Base-by-base conservation (phyloP, 371 early-diverging fungal genomes). In the Smittium mucronatum region DNA sequence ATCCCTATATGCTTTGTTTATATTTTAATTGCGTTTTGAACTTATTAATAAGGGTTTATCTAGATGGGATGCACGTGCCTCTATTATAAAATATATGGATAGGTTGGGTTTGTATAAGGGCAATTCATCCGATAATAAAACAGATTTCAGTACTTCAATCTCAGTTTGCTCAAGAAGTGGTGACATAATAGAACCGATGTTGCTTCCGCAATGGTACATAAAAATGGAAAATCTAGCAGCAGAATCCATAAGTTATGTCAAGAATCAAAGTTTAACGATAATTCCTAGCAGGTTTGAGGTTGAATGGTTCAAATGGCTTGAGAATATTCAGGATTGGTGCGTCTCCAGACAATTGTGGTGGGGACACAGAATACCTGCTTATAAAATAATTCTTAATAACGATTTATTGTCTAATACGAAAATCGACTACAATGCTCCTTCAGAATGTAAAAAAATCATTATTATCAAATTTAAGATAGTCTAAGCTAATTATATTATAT, bases 351-450 rank as follows among this genome's bases (percentile, higher is more conserved):
- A 99, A 79, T 79, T 99, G 63, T 98, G 99, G 98, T 99, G 99
- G 99, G 99, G 99, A 25, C 99, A 99, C 75, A 86, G 92, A 63
- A 90, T 99, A 70, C 99, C 99, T n/a, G 97, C 98, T 1, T 99
- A 97, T 81, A 85, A 83, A 34, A 78, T 95, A 60, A 75, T 75
- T 36, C 77, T 89, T 65, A 76, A 78, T 57, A n/a, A n/a, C n/a
- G n/a, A n/a, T n/a, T n/a, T n/a, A n/a, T n/a, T n/a, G 82, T 76
- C 34, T 17, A 64, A 73, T 25, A 68, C 60, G 73, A 74, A 74
- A 17, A n/a, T n/a, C n/a, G n/a, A n/a, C n/a, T n/a, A n/a, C n/a
- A n/a, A n/a, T n/a, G n/a, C n/a, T n/a, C n/a, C n/a, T n/a, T n/a
- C n/a, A n/a, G n/a, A n/a, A n/a, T n/a, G n/a, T n/a, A n/a, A n/a